These are phyloP conservation scores for Verticillium isaacii DNA, from an alignment of 2,329 filamentous ascomycete genomes.

Conservation along the genomic window DNA sequence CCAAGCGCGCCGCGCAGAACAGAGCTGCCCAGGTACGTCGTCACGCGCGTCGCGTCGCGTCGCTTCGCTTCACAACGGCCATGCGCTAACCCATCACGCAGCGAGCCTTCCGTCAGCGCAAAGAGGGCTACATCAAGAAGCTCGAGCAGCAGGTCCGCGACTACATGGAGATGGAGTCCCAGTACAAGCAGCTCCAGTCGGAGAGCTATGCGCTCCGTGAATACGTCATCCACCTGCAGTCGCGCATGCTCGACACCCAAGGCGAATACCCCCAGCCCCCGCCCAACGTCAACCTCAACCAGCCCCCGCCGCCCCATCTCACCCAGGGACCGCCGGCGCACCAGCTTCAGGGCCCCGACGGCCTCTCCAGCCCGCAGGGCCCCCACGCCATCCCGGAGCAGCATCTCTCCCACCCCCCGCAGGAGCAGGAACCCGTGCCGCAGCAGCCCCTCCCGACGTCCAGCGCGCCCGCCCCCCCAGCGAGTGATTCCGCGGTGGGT, in stretches of 20 bases:
- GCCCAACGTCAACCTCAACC: slow-evolving; percentile 67
- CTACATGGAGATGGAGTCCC: slow-evolving; percentile 68
- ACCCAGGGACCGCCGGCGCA: slow-evolving; percentile 4
- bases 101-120: slow-evolving; percentile 95
- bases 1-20: slow-evolving; percentile 95
- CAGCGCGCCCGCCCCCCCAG: slow-evolving; percentile 4
- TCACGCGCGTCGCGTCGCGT: neutral
- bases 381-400: neutral
- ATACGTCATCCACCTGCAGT: slow-evolving; percentile 88
- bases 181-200: slow-evolving; percentile 73
- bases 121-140: slow-evolving; percentile 97
- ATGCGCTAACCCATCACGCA: slow-evolving; percentile 29
- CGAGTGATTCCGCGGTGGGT: slow-evolving; percentile 18
- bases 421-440: neutral
- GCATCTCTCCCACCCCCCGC: neutral
- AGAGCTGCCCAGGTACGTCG: slow-evolving; percentile 80
- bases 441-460: neutral
- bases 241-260: slow-evolving; percentile 75
- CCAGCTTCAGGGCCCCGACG: neutral
- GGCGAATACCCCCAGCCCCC: slow-evolving; percentile 83
- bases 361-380: neutral
- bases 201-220: slow-evolving; percentile 91
- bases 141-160: slow-evolving; percentile 91
- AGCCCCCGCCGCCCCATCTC: slow-evolving; percentile 32
- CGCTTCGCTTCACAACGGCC: neutral